A percentile compares a stretch with the other conserved stretches of the same genome.
These are phyloP conservation scores for Tetrapyrgos nigripes DNA, from an alignment of 1,284 basidiomycete species.

Conservation along the genomic window DNA sequence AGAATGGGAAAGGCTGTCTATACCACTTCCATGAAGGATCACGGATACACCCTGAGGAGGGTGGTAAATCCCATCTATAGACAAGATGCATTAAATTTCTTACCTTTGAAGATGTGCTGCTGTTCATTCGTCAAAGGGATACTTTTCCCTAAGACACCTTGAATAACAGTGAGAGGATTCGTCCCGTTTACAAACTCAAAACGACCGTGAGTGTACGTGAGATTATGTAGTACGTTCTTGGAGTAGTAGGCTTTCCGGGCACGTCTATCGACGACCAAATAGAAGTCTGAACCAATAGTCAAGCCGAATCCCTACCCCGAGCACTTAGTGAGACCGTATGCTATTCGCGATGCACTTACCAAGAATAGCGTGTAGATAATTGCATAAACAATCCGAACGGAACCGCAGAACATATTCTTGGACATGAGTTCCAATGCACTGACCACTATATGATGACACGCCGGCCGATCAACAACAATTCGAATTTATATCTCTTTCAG, in stretches of 20 bases:
- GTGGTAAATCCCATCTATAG: neutral
- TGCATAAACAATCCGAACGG: conserved; percentile 88
- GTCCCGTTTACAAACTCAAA: conserved; percentile 66
- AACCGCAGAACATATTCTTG: conserved; percentile 83
- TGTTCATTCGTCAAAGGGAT: conserved; percentile 46
- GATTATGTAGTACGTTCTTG: conserved; percentile 47
- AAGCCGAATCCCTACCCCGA: conserved; percentile 77
- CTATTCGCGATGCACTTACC: conserved; percentile 41
- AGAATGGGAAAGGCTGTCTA: conserved; percentile 77
- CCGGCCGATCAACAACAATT: conserved; percentile 12
- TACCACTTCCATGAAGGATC: conserved; percentile 79
- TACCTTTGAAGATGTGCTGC: conserved; percentile 60
- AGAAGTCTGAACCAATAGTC: conserved; percentile 87
- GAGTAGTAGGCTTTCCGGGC: conserved; percentile 62
- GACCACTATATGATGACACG: conserved; percentile 57
- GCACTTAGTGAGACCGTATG: conserved; percentile 6
- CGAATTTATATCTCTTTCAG: conserved; percentile 1
- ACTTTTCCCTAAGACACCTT: conserved; percentile 69
- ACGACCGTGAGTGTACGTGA: conserved; percentile 62
- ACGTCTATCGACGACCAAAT: conserved; percentile 73
- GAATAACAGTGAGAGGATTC: conserved; percentile 48
- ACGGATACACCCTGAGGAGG: conserved; percentile 68
- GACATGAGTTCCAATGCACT: conserved; percentile 86
- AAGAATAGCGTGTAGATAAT: conserved; percentile 89
- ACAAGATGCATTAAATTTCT: conserved; percentile 20